A percentile compares a stretch with the other conserved stretches of the same genome.
Conservation (phyloP, 2,329 filamentous ascomycete genomes). For the Lachnellula occidentalis region DNA sequence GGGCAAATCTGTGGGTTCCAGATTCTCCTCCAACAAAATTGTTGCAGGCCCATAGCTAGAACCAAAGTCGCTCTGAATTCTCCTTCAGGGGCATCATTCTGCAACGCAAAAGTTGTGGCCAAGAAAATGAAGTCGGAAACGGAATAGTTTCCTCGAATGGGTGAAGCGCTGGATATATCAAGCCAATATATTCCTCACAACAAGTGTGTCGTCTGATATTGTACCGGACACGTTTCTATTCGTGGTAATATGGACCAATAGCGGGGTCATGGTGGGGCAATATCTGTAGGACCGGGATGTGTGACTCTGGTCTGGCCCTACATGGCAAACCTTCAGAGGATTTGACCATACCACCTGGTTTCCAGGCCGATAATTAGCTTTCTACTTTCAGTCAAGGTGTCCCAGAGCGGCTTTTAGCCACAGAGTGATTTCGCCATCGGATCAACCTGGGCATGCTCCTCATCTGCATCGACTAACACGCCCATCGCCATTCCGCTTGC, state of each 20-base stretch:
- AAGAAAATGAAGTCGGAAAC: not conserved
- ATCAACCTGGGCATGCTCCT: conserved; percentile 1
- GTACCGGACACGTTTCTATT: not conserved
- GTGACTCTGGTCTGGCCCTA: no score
- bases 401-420: not conserved
- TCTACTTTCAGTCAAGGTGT: no score
- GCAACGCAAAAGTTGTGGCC: not conserved
- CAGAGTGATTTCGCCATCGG: not conserved
- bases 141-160: not conserved
- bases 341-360: no score
- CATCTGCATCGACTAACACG: conserved; percentile 6
- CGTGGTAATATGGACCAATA: not conserved
- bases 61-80: not conserved
- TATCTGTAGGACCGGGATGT: no score
- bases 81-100: not conserved
- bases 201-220: not conserved
- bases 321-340: no score
- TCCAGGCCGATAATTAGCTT: no score
- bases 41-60: not conserved
- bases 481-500: conserved; percentile 40
- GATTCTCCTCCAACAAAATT: not conserved
- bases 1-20: not conserved
- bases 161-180: not conserved
- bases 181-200: not conserved
- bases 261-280: not conserved